A percentile compares a stretch with the other conserved stretches of the same genome.
Conservation (phyloP, 192 early-diverging fungal genomes). For the Backusella westeae region DNA sequence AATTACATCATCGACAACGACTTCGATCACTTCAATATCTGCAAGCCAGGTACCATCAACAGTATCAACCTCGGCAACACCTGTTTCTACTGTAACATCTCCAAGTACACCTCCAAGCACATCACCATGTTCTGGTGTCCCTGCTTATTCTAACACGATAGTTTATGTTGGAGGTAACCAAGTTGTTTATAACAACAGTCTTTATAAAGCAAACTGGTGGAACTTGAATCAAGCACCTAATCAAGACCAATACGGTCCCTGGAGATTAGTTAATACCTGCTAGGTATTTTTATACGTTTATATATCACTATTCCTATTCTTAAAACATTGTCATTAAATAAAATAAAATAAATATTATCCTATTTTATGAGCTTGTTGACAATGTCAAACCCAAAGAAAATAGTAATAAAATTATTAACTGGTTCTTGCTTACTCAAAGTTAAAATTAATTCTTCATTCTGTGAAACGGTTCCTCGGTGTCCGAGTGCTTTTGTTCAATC, state of each 20-base stretch:
- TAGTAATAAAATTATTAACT: too few species aligned
- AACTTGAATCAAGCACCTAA: conserved; percentile 35
- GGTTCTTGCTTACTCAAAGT: too few species aligned
- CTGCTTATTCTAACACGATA: conserved; percentile 21
- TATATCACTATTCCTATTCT: not conserved
- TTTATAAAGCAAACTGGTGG: conserved; percentile 47
- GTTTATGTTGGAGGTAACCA: conserved; percentile 34
- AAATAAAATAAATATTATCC: not conserved
- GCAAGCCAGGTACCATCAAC: not conserved
- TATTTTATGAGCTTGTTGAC: too few species aligned
- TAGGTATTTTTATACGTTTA: not conserved
- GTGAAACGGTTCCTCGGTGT: too few species aligned
- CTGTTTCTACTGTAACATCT: not conserved
- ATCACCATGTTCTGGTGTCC: conserved; percentile 25
- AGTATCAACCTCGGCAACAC: not conserved
- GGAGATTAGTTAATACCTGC: not conserved
- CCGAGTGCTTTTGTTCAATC: too few species aligned
- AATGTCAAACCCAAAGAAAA: too few species aligned
- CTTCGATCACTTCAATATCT: not conserved
- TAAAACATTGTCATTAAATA: not conserved
- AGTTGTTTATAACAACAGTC: conserved; percentile 37
- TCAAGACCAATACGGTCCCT: not conserved
- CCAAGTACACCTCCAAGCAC: not conserved
- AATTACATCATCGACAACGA: not conserved
- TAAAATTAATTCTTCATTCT: too few species aligned